Base-by-base conservation (phyloP, 257 asterid genomes). In the Primulina eburnea region DNA sequence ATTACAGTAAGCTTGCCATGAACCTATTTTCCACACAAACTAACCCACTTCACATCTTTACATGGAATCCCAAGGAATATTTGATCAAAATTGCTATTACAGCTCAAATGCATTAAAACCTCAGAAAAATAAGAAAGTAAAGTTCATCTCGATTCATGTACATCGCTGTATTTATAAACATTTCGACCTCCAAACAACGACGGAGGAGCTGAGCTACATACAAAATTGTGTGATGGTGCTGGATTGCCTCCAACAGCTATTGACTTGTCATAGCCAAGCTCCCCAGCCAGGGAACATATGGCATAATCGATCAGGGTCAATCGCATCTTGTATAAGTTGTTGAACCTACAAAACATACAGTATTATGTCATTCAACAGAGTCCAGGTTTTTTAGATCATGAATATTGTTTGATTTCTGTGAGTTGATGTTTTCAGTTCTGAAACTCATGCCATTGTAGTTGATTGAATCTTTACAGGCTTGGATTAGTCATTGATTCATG, bases 221-320 rank as follows among this genome's bases (percentile, higher is more conserved):
- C 53, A 43, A 12, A 12, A 4, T 43, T 43, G 53, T 35, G 37
- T 38, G 8, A 5, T 8, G 50, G 5, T 30, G 26, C 65, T 55
- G 60, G 65, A 60, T 60, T 60, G 53, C 50, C 67, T 9, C 55
- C 72, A 68, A 60, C n/a, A 35, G 71, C 28, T 29, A 4, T 53
- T 65, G 29, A 32, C 12, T 6, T 38, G 71, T 85, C 92, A 93
- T 83, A 93, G 33, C 99, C 99, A 93, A 10, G 97, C 89, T 69
- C 92, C 99, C 99, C 99, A 93, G 74, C 99, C 99, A 71, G 99
- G 96, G 85, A 86, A 93, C 96, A 93, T 85, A 70, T 93, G 86
- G 85, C 95, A 87, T 85, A 93, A 68, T 2, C 96, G 95, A 68
- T 93, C 99, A 4, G 99, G 90, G 76, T 93, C 99, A 17, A 85